phyloP scores from a whole-genome alignment of 2,329 filamentous ascomycete genomes.

The Biscogniauxia marginata region DNA sequence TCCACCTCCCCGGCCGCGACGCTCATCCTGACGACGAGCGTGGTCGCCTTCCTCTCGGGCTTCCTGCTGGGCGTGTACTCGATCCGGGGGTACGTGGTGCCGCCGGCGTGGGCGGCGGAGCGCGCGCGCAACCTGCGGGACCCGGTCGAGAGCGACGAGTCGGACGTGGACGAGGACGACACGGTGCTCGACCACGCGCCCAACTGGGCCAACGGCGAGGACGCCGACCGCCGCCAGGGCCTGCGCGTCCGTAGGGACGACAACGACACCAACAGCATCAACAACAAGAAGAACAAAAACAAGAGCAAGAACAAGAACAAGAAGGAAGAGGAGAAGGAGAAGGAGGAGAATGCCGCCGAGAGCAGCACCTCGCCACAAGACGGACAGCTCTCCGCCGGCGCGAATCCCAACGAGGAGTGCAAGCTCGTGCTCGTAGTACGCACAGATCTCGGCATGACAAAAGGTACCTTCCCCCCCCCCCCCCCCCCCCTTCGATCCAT shows the following conservation, averaged over 20 bases:
- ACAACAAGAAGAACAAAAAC: slow-evolving; percentile 15
- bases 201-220: slow-evolving; percentile 63
- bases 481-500: background rate
- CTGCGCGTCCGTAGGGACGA: slow-evolving; percentile 35
- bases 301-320: slow-evolving; percentile 13
- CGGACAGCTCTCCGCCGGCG: slow-evolving; percentile 29
- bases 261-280: background rate
- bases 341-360: slow-evolving; percentile 40
- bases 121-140: slow-evolving; percentile 55
- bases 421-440: slow-evolving; percentile 91
- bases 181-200: slow-evolving; percentile 63
- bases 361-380: background rate
- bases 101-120: slow-evolving; percentile 56
- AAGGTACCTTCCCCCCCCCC: slow-evolving; percentile 56
- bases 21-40: slow-evolving; percentile 67
- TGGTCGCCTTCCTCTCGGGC: slow-evolving; percentile 72
- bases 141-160: slow-evolving; percentile 67
- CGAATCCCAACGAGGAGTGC: slow-evolving; percentile 68
- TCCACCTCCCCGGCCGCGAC: slow-evolving; percentile 39
- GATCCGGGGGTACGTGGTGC: slow-evolving; percentile 57
- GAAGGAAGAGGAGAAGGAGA: slow-evolving; percentile 27
- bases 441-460: slow-evolving; percentile 95
- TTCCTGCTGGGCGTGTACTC: slow-evolving; percentile 81
- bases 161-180: slow-evolving; percentile 63
- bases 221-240: slow-evolving; percentile 59